Base-by-base conservation (phyloP, 2,329 filamentous ascomycete species). In the Xylariales sp. region DNA sequence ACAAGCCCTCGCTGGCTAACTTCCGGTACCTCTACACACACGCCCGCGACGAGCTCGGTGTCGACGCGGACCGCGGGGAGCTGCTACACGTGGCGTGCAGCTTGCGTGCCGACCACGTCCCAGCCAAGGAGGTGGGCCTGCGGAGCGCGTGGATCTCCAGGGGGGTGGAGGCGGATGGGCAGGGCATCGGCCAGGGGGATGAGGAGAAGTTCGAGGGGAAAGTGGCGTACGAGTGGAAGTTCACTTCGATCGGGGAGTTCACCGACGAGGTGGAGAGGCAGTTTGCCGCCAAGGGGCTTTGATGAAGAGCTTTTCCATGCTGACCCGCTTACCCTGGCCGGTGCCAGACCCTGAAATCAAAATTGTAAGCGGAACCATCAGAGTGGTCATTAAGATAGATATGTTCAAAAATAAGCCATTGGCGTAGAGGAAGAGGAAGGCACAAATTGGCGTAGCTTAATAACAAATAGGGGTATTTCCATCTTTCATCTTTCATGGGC, bases 1-100 rank as follows among this genome's bases (percentile, higher is more conserved):
- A 88, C 54, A 89, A 88, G 61, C 85, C 85, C 0, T 69, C 80
- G 47, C 51, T 65, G 20, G 61, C 64, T 36, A 87, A 88, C 45
- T 88, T 88, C 41, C 68, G 77, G 40, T 78, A 81, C 52, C 67
- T 88, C 68, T 54, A 87, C 5, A 56, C 62, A 10, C 63, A 74
- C 33, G 72, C 77, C 2, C 43, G 72, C 50, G 51, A 61, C 2
- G 66, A 69, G n/a, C 78, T 84, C 48, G 76, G 74, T 0, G 56
- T 83, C 0, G 60, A 66, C 37, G 77, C 74, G 47, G 61, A 62
- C 0, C 37, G 45, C 10, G n/a, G n/a, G n/a, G 40, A 46, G n/a
- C 67, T 88, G 5, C 52, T 84, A 41, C 6, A 71, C 50, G 68
- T 67, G 13, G 83, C 83, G 11, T 81, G 87, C 61, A 83, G 79